These are phyloP conservation scores for Kokia cookei DNA, from an alignment of 441 rosid genomes.

Conservation along the genomic window DNA sequence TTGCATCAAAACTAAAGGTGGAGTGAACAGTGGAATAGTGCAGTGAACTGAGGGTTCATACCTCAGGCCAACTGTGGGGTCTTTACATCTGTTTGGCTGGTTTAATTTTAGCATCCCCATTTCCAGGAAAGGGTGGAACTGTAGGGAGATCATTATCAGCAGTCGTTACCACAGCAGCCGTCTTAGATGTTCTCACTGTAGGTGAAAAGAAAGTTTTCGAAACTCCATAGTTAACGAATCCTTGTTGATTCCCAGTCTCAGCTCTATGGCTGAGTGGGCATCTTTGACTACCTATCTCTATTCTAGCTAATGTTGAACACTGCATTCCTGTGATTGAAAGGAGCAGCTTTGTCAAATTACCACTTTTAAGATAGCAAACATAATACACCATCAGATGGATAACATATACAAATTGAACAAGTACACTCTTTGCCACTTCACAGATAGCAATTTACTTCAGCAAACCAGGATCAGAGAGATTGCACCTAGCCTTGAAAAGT, in stretches of 20 bases:
- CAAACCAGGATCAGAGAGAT: too few relatives aligned
- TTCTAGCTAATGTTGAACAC: constrained; percentile 58
- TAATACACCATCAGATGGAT: not conserved
- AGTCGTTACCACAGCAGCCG: constrained; percentile 17
- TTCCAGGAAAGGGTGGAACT: constrained; percentile 33
- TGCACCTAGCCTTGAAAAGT: too few relatives aligned
- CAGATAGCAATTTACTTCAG: too few relatives aligned
- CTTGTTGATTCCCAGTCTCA: constrained; percentile 42
- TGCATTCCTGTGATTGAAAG: constrained; percentile 46
- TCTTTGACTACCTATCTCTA: constrained; percentile 39
- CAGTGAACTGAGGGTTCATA: not conserved
- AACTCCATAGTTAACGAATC: constrained; percentile 39
- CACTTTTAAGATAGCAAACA: too few relatives aligned
- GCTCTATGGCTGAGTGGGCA: constrained; percentile 34
- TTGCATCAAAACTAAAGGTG: constrained; percentile 6
- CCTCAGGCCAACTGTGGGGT: not conserved
- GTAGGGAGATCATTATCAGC: constrained; percentile 25
- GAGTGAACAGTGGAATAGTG: not conserved
- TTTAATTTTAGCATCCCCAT: constrained; percentile 21
- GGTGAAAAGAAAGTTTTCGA: constrained; percentile 28
- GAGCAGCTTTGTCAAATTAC: constrained; percentile 1
- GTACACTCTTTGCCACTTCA: too few relatives aligned
- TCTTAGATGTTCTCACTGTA: constrained; percentile 24
- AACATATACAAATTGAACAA: not conserved
- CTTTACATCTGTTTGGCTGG: not conserved